Evolutionary conservation across 306 rosid genomes (phyloP).

Genomic region (Arachis stenosperma): DNA sequence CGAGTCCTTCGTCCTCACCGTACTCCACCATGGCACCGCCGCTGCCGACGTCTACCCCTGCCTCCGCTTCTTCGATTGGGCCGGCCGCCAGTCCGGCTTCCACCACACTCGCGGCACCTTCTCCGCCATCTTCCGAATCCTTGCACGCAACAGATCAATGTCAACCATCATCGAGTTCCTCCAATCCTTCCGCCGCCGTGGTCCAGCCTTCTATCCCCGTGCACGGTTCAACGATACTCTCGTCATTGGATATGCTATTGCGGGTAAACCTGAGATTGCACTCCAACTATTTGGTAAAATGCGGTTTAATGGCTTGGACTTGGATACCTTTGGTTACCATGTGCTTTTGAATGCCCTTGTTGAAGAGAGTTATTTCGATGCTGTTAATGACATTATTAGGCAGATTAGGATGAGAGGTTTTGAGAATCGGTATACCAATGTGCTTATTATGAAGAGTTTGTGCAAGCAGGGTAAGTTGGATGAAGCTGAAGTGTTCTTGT

Average conservation of each 20-base stretch:
- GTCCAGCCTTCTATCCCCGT: background rate
- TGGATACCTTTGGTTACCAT: constrained; percentile 61
- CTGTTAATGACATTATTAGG: constrained; percentile 46
- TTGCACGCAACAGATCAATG: constrained; percentile 52
- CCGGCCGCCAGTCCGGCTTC: constrained; percentile 65
- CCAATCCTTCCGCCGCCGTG: constrained; percentile 27
- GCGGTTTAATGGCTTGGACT: constrained; percentile 76
- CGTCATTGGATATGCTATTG: constrained; percentile 79
- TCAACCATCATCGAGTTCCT: constrained; percentile 63
- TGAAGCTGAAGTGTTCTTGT: constrained; percentile 57
- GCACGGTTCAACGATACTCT: constrained; percentile 60
- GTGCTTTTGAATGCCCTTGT: constrained; percentile 63
- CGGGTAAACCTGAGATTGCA: constrained; percentile 66
- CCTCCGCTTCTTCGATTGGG: constrained; percentile 94
- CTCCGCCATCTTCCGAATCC: constrained; percentile 61
- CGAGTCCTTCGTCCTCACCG: constrained; percentile 62
- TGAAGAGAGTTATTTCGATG: constrained; percentile 55
- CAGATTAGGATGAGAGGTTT: constrained; percentile 62
- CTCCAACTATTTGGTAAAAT: constrained; percentile 68
- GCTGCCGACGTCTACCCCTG: constrained; percentile 61
- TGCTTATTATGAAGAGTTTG: constrained; percentile 51
- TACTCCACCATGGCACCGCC: constrained; percentile 44
- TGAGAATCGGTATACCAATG: constrained; percentile 49
- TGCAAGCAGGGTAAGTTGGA: constrained; percentile 58
- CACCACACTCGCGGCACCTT: constrained; percentile 70